Evolutionary conservation across 495 filamentous ascomycete species (phyloP), one percentile per base, ranked within the genome.

Genomic region (Annulohypoxylon nitens): DNA sequence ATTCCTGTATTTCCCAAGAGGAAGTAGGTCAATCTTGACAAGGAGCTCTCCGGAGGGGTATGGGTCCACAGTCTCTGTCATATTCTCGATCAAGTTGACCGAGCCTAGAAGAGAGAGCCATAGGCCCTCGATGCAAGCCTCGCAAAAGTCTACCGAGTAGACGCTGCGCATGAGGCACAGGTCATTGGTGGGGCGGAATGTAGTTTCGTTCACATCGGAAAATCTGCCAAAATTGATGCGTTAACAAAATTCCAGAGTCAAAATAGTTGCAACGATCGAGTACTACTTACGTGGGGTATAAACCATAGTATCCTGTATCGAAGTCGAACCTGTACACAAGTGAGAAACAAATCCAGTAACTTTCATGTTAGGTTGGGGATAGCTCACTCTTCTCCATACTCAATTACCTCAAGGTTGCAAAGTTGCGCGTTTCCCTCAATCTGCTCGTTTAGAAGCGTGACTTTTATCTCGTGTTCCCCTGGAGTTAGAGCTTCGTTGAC

Each of bases 221-320:
- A 77, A 77, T 45, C 75, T 77, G 30, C 0, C 10, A 58, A 20
- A 26, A 10, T 43, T 1, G 20, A 30, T 20, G 47, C 34, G 7
- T 34, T 10, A 64, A 43, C 33, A 4, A 6, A 14, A n/a, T 2
- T 3, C n/a, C 0, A 33, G 47, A 45, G 25, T 26, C 14, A 25
- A 1, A 14, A 16, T 9, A 6, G 23, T n/a, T 0, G 43, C 2
- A 26, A 55, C 16, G 18, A 26, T 33, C 6, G 3, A 47, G 51
- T n/a, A 67, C 75, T 75, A 67, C 75, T 75, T 43, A 77, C 75
- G 75, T 77, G 0, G 75, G 75, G 30, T 75, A 77, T 59, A 77
- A 58, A 34, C 75, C 75, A 12, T 75, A 58, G 43, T 75, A 75
- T 39, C 9, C 39, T 10, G 30, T 39, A 12, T 77, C 69, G 10